These are phyloP conservation scores for Diaporthe aspalathi DNA, from an alignment of 2,329 filamentous ascomycete genomes.

Conservation along the genomic window DNA sequence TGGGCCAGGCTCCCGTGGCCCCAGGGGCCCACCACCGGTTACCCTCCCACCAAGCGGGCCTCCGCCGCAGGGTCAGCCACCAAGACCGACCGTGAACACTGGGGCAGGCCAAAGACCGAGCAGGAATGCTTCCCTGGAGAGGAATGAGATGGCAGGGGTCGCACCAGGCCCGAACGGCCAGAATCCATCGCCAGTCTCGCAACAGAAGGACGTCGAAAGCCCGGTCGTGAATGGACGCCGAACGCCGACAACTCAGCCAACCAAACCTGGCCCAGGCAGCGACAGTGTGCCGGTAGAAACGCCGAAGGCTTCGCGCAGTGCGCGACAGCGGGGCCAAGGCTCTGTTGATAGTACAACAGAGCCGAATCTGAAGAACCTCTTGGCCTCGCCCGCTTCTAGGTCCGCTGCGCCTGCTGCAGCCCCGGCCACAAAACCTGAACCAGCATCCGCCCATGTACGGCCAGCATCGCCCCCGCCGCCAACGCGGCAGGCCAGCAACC, in stretches of 20 bases:
- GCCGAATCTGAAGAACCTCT: slow-evolving; percentile 57
- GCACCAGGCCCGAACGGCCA: slow-evolving; percentile 41
- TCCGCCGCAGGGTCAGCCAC: slow-evolving; percentile 66
- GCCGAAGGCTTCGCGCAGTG: slow-evolving; percentile 56
- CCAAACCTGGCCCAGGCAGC: slow-evolving; percentile 48
- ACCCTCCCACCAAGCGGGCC: slow-evolving; percentile 59
- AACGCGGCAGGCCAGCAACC: slow-evolving; percentile 66
- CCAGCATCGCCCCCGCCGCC: slow-evolving; percentile 70
- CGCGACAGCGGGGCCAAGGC: slow-evolving; percentile 68
- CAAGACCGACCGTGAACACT: slow-evolving; percentile 59
- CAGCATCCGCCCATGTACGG: slow-evolving; percentile 45
- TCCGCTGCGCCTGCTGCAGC: slow-evolving; percentile 26
- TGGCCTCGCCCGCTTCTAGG: slow-evolving; percentile 33
- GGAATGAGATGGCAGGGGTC: slow-evolving; percentile 47
- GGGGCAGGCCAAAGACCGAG: slow-evolving; percentile 54
- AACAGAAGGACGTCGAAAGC: slow-evolving; percentile 62
- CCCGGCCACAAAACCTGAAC: slow-evolving; percentile 48
- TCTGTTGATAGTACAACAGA: slow-evolving; percentile 78
- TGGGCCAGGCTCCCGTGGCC: slow-evolving; percentile 52
- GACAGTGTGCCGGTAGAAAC: slow-evolving; percentile 45
- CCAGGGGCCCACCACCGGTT: slow-evolving; percentile 52
- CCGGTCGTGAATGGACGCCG: slow-evolving; percentile 70
- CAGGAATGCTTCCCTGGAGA: slow-evolving; percentile 63
- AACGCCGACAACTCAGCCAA: slow-evolving; percentile 67
- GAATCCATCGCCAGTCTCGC: slow-evolving; percentile 56